Conservation (phyloP, 2,329 filamentous ascomycete species). For the Exophiala xenobiotica region DNA sequence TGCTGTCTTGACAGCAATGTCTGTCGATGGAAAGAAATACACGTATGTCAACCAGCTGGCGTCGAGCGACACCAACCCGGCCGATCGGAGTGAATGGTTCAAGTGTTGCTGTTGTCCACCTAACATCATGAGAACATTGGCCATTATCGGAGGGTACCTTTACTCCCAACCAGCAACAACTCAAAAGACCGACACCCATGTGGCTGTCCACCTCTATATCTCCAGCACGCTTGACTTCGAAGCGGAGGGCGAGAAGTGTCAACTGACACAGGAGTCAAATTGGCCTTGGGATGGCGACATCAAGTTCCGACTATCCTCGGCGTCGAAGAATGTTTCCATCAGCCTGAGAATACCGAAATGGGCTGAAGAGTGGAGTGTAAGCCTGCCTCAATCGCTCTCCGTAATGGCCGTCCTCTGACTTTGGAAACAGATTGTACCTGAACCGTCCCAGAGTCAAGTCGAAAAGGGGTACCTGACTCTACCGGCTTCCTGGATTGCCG, state of each 20-base stretch:
- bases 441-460: no score
- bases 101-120: conserved; percentile 61
- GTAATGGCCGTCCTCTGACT: no score
- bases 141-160: conserved; percentile 57
- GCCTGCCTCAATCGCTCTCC: not conserved
- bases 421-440: no score
- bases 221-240: conserved; percentile 48
- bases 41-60: conserved; percentile 63
- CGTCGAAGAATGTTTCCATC: not conserved
- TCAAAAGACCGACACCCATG: conserved; percentile 33
- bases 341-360: conserved; percentile 53
- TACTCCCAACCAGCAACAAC: no score
- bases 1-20: conserved; percentile 60
- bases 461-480: conserved; percentile 54
- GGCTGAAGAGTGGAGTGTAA: conserved; percentile 40
- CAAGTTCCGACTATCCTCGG: conserved; percentile 37
- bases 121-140: conserved; percentile 57
- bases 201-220: conserved; percentile 59
- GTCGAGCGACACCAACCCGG: conserved; percentile 52
- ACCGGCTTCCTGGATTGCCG: conserved; percentile 40
- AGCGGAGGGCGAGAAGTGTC: conserved; percentile 37
- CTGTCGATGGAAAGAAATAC: conserved; percentile 56
- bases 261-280: conserved; percentile 51
- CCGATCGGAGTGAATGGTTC: conserved; percentile 58
- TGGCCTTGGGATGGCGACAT: conserved; percentile 60